Evolutionary conservation across 305 asterid genomes (phyloP).

Genomic region (Lippia alba): DNA sequence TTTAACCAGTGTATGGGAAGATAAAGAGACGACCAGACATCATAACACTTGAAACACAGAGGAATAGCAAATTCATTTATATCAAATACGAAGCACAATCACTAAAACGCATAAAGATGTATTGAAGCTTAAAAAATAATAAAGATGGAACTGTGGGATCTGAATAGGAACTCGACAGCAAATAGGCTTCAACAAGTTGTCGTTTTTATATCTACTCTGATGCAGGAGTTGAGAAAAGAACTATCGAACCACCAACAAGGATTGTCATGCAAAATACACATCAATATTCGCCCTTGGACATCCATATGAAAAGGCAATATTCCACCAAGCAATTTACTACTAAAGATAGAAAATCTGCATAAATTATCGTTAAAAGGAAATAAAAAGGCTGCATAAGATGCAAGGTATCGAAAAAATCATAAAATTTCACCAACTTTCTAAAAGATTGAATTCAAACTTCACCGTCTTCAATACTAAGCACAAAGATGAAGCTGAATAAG

Average conservation of each 20-base stretch:
- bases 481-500: conserved; percentile 20
- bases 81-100: conserved; percentile 14
- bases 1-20: conserved; percentile 18
- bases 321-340: conserved; percentile 14
- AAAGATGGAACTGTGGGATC: neutral
- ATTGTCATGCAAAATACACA: conserved; percentile 10
- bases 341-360: neutral
- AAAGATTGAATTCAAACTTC: conserved; percentile 13
- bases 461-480: conserved; percentile 23
- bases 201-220: conserved; percentile 11
- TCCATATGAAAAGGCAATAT: neutral
- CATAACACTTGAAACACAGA: neutral
- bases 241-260: neutral
- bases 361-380: too few relatives aligned
- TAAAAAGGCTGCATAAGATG: too few relatives aligned
- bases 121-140: conserved; percentile 3
- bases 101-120: conserved; percentile 1
- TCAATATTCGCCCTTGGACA: conserved; percentile 19
- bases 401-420: neutral
- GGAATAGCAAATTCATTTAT: conserved; percentile 2
- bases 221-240: neutral
- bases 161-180: neutral
- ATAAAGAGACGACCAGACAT: conserved; percentile 15
- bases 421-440: neutral
- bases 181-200: conserved; percentile 5